Base-by-base conservation (phyloP, 306 rosid species). In the Gastrolobium bilobum region DNA sequence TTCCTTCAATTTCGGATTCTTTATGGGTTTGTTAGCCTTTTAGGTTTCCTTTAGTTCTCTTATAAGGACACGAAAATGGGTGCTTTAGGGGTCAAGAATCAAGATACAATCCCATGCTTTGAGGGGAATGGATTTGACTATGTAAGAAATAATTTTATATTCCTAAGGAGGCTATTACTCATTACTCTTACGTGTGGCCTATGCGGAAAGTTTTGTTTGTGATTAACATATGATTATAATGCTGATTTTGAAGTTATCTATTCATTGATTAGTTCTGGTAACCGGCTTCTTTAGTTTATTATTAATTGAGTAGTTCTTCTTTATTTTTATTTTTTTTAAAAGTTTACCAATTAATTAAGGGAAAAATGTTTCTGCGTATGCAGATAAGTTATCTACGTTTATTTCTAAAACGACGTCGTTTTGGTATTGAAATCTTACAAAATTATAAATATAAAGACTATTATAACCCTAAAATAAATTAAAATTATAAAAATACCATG, bases 71-170 rank as follows among this genome's bases (percentile, higher is more conserved):
- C 1, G 5, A 13, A 64, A 81, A 73, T 52, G 47, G 81, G 74
- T 77, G 66, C 14, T 59, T 72, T 85, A 77, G 63, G 53, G 79
- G 81, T 85, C 85, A 80, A 53, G 15, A 75, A 65, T 52, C 47
- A 13, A 47, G 13, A 56, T 62, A 60, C 6, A 37, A 73, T 71
- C 58, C 60, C 79, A 7, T 37, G 75, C 9, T 75, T 58, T 65
- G 33, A 62, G 71, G 73, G 46, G 7, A 35, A 40, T 11, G 43
- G 61, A 53, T 69, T 76, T 71, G 43, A 63, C 65, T 42, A 44
- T 62, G 33, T 38, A 29, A 47, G 5, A 68, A 39, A 50, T 39
- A 58, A 38, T 71, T 71, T 1, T 8, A 26, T 62, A 76, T 50
- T 82, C 14, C 14, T 61, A 34, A 42, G 38, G 30, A 14, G 68